Evolutionary conservation across 1,284 basidiomycete species (phyloP).

Genomic region (Tremellales sp.): DNA sequence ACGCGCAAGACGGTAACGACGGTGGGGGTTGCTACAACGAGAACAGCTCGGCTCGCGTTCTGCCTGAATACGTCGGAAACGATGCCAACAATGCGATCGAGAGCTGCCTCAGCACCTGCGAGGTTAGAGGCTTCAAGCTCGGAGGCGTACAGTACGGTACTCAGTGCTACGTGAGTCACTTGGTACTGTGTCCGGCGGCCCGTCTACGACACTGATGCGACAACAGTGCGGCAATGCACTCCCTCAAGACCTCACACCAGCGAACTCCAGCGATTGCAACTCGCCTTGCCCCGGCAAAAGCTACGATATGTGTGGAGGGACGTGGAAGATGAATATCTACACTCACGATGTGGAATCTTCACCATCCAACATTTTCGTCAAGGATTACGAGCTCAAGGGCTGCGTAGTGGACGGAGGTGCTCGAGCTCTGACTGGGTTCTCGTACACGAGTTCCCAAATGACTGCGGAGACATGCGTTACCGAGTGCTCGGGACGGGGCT

Average conservation of each 20-base stretch:
- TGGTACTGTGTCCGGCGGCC: not conserved
- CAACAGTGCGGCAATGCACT: conserved; percentile 4
- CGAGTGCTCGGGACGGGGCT: conserved; percentile 6
- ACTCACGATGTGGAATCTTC: not conserved
- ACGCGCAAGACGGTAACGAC: no score
- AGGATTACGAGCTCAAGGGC: conserved; percentile 1
- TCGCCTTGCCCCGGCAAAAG: conserved; percentile 8
- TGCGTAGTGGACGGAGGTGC: conserved; percentile 14
- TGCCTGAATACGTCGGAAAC: conserved; percentile 6
- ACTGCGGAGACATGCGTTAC: conserved; percentile 16
- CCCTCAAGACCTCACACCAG: not conserved
- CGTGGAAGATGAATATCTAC: not conserved
- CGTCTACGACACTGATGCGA: conserved; percentile 2
- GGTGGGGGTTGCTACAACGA: no score
- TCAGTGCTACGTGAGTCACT: not conserved
- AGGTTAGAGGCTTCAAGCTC: conserved; percentile 20
- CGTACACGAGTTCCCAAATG: conserved; percentile 10
- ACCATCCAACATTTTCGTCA: not conserved
- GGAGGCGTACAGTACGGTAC: conserved; percentile 1
- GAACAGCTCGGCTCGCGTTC: no score
- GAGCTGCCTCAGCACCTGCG: conserved; percentile 3
- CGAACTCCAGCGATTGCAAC: conserved; percentile 5
- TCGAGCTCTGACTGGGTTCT: conserved; percentile 8
- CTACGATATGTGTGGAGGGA: conserved; percentile 8
- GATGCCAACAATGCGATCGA: conserved; percentile 9